Percentiles rank a stretch among this genome's conserved stretches.
These are phyloP conservation scores for Ploettnerulaceae sp. DNA, from an alignment of 2,329 filamentous ascomycete species.

Conservation along the genomic window DNA sequence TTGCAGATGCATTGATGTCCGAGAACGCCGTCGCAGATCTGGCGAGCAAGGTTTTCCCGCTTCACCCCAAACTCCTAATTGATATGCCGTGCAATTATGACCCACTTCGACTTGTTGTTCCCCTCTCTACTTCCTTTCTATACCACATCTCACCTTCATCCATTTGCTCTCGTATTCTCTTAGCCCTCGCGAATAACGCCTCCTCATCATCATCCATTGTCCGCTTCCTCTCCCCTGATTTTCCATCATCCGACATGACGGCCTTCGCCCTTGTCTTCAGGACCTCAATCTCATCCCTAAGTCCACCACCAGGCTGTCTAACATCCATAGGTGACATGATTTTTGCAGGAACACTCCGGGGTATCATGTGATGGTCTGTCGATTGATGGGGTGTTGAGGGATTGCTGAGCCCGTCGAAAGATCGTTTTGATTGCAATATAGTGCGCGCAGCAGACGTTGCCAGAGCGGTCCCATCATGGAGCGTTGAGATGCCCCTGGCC, in stretches of 20 bases:
- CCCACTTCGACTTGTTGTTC: constrained; percentile 20
- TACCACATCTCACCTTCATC: constrained; percentile 33
- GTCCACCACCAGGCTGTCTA: neutral
- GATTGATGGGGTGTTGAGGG: constrained; percentile 17
- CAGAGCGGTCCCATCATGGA: constrained; percentile 30
- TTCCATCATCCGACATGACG: constrained; percentile 20
- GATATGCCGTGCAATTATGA: constrained; percentile 9
- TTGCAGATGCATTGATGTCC: constrained; percentile 14
- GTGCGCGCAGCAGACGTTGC: constrained; percentile 29
- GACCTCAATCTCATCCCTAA: constrained; percentile 19
- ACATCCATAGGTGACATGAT: constrained; percentile 3
- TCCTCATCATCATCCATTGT: constrained; percentile 26
- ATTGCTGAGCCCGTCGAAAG: constrained; percentile 26
- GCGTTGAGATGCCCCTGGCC: constrained; percentile 33
- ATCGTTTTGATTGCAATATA: constrained; percentile 25
- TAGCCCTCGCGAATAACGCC: constrained; percentile 33
- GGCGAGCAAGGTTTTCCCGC: neutral
- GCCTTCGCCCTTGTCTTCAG: constrained; percentile 28
- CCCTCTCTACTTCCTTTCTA: constrained; percentile 25
- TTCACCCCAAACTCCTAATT: constrained; percentile 10
- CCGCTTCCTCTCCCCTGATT: constrained; percentile 14
- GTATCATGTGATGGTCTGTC: constrained; percentile 5
- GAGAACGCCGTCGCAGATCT: constrained; percentile 8
- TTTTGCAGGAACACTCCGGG: constrained; percentile 26
- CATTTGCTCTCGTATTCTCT: constrained; percentile 33